Evolutionary conservation across 2,329 filamentous ascomycete genomes (phyloP), one percentile per base, ranked within the genome.

Genomic region (Colletotrichum australisinense): DNA sequence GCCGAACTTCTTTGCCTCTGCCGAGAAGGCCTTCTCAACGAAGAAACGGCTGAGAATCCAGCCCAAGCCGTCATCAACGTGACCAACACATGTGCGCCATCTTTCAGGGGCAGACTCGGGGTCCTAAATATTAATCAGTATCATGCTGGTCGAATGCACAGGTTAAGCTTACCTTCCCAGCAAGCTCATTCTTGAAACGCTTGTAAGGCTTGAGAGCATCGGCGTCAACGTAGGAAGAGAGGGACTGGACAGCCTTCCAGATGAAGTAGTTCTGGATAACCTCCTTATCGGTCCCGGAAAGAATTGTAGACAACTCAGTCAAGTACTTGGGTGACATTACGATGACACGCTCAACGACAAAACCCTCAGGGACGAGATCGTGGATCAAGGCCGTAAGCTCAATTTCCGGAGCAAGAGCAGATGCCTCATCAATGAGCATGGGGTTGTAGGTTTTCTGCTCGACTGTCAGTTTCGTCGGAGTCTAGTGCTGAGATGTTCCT

Each of bases 21-120:
- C 87, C 0, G 91, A 90, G 77, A 94, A 94, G 1, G 91, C 88
- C 62, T 90, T 89, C 74, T 94, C 88, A 2, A 94, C 86, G 75
- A 92, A 95, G 83, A 94, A 94, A 26, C 91, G 89, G 78, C 91
- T 92, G 19, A 93, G 82, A 62, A 93, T 91, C 92, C 92, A 94
- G 2, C 88, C 88, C 26, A 94, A 80, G 5, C 88, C 87, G 26
- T 81, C 79, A 75, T 93, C 90, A 5, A 92, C 86, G 42, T 87
- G 85, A 8, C 79, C 79, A 32, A 93, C 86, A 76, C 92, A 94
- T 7, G 86, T 91, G 76, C 91, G 87, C 92, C 92, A 93, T 62
- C 92, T 86, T 77, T 94, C 92, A 16, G 90, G 83, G 24, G 85
- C 86, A 2, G 91, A 89, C 64, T 92, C 86, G 0, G 91, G 88